Conservation (phyloP, 2,329 filamentous ascomycete genomes). For the Ophiostoma sp. region DNA sequence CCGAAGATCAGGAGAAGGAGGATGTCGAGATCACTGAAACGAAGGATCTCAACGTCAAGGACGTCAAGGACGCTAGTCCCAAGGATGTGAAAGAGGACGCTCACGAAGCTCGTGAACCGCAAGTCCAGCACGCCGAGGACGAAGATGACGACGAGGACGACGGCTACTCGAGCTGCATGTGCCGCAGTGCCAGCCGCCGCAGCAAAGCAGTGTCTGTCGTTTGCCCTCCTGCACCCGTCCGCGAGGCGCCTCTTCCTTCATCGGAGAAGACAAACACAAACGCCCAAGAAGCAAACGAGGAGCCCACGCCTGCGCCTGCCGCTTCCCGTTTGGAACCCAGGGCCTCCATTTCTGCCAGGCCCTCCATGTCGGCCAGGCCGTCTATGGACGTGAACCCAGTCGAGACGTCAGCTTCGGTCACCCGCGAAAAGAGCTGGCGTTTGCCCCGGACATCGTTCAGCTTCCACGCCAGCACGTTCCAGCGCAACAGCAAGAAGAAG, state of each 20-base stretch:
- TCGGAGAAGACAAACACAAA: neutral
- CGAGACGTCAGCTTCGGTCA: neutral
- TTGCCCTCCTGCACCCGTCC: neutral
- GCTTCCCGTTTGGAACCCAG: neutral
- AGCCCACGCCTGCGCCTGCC: neutral
- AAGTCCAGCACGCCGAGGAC: neutral
- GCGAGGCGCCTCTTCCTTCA: neutral
- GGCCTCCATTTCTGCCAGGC: neutral
- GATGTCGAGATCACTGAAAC: neutral
- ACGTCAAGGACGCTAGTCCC: neutral
- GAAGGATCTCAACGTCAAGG: neutral
- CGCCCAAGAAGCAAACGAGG: neutral
- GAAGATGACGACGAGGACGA: constrained; percentile 4
- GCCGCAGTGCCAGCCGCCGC: constrained; percentile 15
- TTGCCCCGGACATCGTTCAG: constrained; percentile 22
- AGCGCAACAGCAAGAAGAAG: constrained; percentile 22
- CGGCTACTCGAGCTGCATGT: neutral
- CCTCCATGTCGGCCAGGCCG: neutral
- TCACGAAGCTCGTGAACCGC: neutral
- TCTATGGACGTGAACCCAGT: neutral
- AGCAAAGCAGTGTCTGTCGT: constrained; percentile 2
- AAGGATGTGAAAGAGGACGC: neutral
- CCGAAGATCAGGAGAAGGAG: neutral
- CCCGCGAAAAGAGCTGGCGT: constrained; percentile 25
- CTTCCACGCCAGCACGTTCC: constrained; percentile 22